Conservation (phyloP, 257 asterid species). For the Agastache rugosa region DNA sequence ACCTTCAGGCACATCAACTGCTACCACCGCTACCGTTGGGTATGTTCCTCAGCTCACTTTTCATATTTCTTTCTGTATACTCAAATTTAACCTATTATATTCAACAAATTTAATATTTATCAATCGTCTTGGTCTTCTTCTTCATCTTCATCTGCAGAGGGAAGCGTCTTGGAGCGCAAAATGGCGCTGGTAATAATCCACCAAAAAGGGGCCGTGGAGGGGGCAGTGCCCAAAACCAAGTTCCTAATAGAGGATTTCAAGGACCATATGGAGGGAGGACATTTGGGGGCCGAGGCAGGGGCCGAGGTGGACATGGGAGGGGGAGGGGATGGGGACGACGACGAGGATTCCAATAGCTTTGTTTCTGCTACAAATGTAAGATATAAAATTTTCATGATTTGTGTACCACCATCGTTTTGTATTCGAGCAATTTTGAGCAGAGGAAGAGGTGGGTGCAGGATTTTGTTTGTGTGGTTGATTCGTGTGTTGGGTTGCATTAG, state of each 20-base stretch:
- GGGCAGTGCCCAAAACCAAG: slow-evolving; percentile 49
- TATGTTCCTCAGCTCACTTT: slow-evolving; percentile 44
- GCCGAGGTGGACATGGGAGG: slow-evolving; percentile 52
- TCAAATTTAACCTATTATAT: background rate
- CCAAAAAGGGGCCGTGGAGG: slow-evolving; percentile 71
- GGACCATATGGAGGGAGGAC: slow-evolving; percentile 61
- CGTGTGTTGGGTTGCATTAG: slow-evolving; percentile 12
- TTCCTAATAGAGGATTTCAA: slow-evolving; percentile 48
- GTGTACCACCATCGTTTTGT: background rate
- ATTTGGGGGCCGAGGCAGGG: slow-evolving; percentile 50
- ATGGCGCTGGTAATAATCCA: slow-evolving; percentile 49
- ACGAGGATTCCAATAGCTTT: slow-evolving; percentile 52
- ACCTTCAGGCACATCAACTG: slow-evolving; percentile 53
- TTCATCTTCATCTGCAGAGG: slow-evolving; percentile 45
- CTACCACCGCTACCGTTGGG: slow-evolving; percentile 50
- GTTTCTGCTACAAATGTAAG: slow-evolving; percentile 28
- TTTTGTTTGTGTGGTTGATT: slow-evolving; percentile 3
- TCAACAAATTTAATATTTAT: background rate
- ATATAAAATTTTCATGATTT: background rate
- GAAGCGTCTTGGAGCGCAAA: slow-evolving; percentile 65
- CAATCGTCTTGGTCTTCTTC: too few species aligned
- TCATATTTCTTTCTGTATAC: background rate
- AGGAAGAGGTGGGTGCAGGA: slow-evolving; percentile 23
- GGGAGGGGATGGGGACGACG: slow-evolving; percentile 60
- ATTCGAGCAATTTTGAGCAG: slow-evolving; percentile 42